Evolutionary conservation across 169 alveolate species (phyloP), one percentile per base, ranked within the genome.

Genomic region (Miamiensis avidus): DNA sequence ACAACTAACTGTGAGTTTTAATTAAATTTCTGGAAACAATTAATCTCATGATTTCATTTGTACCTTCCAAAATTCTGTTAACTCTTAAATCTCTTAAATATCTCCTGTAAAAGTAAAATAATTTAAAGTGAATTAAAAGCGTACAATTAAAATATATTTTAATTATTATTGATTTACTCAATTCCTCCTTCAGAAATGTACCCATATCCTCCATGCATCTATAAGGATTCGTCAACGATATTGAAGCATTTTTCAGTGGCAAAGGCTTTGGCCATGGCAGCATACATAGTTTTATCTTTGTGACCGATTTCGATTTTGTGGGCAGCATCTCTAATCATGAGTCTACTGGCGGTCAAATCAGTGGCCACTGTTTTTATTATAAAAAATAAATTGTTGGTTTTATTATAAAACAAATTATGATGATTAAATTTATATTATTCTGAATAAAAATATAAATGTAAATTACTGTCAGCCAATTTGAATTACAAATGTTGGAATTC

Each of bases 151-250:
- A 49, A 49, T 49, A 49, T 49, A 49, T 49, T 4, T 49, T 11
- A 49, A 49, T 49, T 49, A 49, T 49, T 49, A 49, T 49, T 49
- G 4, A 11, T 69, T 0, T 34, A 69, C 31, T 79, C 31, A 74
- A 78, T 49, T 29, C 76, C 64, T 30, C 64, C 79, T 73, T 93
- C 95, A 31, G 82, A 86, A 16, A 94, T 74, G 76, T 91, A 93
- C 0, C 97, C 97, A 74, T 91, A 91, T 27, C 97, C 97, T 31
- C 97, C 97, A 86, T 92, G 95, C 86, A 91, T 82, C 87, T 94
- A 85, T 30, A 94, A 73, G 25, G 95, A 94, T 49, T 88, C 81
- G 83, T 94, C 85, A n/a, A 86, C 95, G 33, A 92, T 77, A 32
- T 89, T 89, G 64, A 82, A 91, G 84, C 97, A 92, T 72, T 81